Evolutionary conservation across 805 yeast species (phyloP).

Genomic region (Zygosaccharomyces lentus): DNA sequence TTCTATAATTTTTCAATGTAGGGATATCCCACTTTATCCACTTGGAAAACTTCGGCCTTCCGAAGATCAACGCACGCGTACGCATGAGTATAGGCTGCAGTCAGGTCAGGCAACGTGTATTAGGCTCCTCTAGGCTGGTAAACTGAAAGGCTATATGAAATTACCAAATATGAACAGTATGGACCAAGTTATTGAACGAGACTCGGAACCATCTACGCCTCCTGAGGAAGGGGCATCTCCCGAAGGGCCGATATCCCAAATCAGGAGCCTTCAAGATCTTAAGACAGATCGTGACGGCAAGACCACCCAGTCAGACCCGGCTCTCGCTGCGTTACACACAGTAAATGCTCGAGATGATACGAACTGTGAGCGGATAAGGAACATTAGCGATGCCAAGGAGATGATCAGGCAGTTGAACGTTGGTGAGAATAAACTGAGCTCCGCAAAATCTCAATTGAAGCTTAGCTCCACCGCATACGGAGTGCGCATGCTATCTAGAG

Average conservation of each 20-base stretch:
- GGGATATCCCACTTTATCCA: slow-evolving; percentile 1
- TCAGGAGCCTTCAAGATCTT: slow-evolving; percentile 1
- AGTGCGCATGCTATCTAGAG: slow-evolving; percentile 69
- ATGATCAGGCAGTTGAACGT: slow-evolving; percentile 19
- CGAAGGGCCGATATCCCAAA: background rate
- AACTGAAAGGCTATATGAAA: background rate
- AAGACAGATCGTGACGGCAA: slow-evolving; percentile 1
- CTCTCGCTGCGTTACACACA: slow-evolving; percentile 5
- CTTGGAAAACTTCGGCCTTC: background rate
- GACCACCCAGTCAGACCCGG: slow-evolving; percentile 10
- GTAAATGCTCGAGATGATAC: slow-evolving; percentile 7
- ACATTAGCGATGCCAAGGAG: slow-evolving; percentile 20
- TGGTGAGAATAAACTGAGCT: slow-evolving; percentile 7
- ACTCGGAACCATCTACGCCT: background rate
- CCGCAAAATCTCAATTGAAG: slow-evolving; percentile 53
- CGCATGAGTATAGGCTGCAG: background rate
- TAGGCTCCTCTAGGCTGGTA: background rate
- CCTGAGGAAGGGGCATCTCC: background rate
- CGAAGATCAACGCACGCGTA: background rate
- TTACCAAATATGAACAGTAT: background rate
- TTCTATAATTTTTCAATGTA: background rate
- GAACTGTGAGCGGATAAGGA: slow-evolving; percentile 11
- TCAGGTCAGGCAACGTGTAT: background rate
- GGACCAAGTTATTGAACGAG: background rate
- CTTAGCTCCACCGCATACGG: slow-evolving; percentile 79